Evolutionary conservation across 768 basidiomycete species (phyloP).

Genomic region (Crucibulum laeve): DNA sequence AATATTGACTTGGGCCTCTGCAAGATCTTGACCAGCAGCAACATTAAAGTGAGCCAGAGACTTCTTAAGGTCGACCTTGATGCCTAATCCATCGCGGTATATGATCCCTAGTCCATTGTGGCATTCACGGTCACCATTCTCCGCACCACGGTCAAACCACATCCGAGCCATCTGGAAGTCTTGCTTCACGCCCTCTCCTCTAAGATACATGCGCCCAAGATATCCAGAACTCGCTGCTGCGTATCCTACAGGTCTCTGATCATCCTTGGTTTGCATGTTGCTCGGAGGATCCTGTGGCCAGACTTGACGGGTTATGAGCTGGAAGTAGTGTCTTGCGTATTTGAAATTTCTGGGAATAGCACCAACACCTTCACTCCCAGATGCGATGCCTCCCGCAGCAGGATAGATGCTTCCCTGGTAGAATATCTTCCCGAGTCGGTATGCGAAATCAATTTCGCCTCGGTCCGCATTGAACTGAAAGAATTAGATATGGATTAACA

Average conservation of each 20-base stretch:
- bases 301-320: slow-evolving; percentile 72
- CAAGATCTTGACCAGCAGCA: slow-evolving; percentile 84
- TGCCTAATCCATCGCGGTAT: slow-evolving; percentile 81
- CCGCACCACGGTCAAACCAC: slow-evolving; percentile 90
- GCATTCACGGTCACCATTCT: slow-evolving; percentile 81
- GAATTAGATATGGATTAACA: slow-evolving; percentile 7
- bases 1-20: slow-evolving; percentile 89
- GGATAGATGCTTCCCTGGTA: slow-evolving; percentile 94
- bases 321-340: slow-evolving; percentile 80
- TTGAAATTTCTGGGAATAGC: slow-evolving; percentile 77
- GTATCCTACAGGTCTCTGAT: slow-evolving; percentile 46
- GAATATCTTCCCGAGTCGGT: slow-evolving; percentile 90
- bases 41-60: slow-evolving; percentile 65
- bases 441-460: slow-evolving; percentile 85
- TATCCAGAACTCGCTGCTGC: slow-evolving; percentile 84
- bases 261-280: slow-evolving; percentile 50
- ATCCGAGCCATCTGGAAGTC: slow-evolving; percentile 77
- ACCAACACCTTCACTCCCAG: slow-evolving; percentile 90
- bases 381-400: slow-evolving; percentile 71
- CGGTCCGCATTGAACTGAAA: slow-evolving; percentile 90
- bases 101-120: slow-evolving; percentile 91
- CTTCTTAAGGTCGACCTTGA: slow-evolving; percentile 58
- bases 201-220: slow-evolving; percentile 88
- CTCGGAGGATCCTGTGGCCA: slow-evolving; percentile 83
- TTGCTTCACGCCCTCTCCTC: slow-evolving; percentile 86